Conservation (phyloP, 2,329 filamentous ascomycete species). For the Venturia pyrina region DNA sequence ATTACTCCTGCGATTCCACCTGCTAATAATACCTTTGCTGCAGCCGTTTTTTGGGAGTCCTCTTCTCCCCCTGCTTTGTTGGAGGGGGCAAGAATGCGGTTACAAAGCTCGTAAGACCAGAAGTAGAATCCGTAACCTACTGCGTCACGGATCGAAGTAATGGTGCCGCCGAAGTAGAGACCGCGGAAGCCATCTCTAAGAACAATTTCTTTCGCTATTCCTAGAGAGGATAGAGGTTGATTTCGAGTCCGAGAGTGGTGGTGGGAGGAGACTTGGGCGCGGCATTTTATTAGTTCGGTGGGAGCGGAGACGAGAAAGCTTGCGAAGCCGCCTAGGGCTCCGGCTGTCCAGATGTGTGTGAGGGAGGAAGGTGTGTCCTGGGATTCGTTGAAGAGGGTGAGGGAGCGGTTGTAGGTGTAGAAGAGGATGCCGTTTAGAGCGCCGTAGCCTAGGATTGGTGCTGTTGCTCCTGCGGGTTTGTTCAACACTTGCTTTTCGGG, state of each 20-base stretch:
- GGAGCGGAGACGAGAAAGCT: slow-evolving; percentile 81
- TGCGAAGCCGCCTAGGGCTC: slow-evolving; percentile 70
- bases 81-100: slow-evolving; percentile 39
- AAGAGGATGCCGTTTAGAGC: slow-evolving; percentile 86
- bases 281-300: slow-evolving; percentile 84
- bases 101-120: slow-evolving; percentile 77
- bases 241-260: neutral
- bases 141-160: slow-evolving; percentile 75
- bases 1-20: slow-evolving; percentile 79
- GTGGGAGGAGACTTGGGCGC: slow-evolving; percentile 54
- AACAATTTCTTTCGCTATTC: slow-evolving; percentile 49
- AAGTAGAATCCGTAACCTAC: slow-evolving; percentile 98
- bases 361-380: slow-evolving; percentile 19
- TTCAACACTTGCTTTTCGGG: neutral
- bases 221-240: slow-evolving; percentile 40
- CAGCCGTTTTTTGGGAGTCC: slow-evolving; percentile 30
- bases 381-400: slow-evolving; percentile 45
- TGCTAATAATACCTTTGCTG: slow-evolving; percentile 60
- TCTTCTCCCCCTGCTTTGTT: slow-evolving; percentile 33
- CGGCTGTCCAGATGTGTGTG: slow-evolving; percentile 65
- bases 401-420: slow-evolving; percentile 79
- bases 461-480: slow-evolving; percentile 55
- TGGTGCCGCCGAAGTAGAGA: slow-evolving; percentile 68
- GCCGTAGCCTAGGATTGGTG: slow-evolving; percentile 81
- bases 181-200: slow-evolving; percentile 50